These are phyloP conservation scores for Mollisia scopiformis DNA, from an alignment of 2,329 filamentous ascomycete species.

Conservation along the genomic window DNA sequence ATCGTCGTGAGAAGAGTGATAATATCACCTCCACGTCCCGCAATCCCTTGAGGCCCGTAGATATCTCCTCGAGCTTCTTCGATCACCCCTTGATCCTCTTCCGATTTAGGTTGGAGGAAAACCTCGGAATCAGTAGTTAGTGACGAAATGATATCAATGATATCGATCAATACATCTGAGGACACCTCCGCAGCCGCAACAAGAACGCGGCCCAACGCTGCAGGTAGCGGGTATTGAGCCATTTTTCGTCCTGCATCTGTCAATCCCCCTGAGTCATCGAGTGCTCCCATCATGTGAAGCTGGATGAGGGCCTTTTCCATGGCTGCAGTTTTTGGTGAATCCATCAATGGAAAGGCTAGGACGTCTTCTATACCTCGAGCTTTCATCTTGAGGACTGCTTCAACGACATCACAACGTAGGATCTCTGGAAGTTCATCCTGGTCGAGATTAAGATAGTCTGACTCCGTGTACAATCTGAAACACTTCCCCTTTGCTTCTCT, in stretches of 20 bases:
- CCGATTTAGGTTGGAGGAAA: conserved; percentile 61
- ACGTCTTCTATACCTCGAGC: conserved; percentile 85
- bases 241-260: conserved; percentile 76
- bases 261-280: conserved; percentile 73
- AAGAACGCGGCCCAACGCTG: conserved; percentile 79
- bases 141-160: conserved; percentile 79
- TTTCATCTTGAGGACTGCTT: conserved; percentile 90
- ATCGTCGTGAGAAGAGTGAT: conserved; percentile 66
- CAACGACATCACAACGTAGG: conserved; percentile 82
- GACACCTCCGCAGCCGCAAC: conserved; percentile 75
- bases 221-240: conserved; percentile 81
- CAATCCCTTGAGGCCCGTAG: conserved; percentile 36
- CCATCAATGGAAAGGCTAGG: conserved; percentile 81
- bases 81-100: conserved; percentile 57
- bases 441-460: conserved; percentile 69
- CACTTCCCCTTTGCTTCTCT: conserved; percentile 91
- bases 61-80: conserved; percentile 59
- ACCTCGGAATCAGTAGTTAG: conserved; percentile 66
- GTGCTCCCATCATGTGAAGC: conserved; percentile 75
- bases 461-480: conserved; percentile 84
- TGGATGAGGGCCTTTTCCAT: conserved; percentile 83
- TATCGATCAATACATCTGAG: conserved; percentile 75
- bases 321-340: conserved; percentile 75
- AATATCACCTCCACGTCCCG: conserved; percentile 63
- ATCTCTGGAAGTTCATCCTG: conserved; percentile 87